Base-by-base conservation (phyloP, 2,329 filamentous ascomycete genomes). In the Teratosphaeria viscida region DNA sequence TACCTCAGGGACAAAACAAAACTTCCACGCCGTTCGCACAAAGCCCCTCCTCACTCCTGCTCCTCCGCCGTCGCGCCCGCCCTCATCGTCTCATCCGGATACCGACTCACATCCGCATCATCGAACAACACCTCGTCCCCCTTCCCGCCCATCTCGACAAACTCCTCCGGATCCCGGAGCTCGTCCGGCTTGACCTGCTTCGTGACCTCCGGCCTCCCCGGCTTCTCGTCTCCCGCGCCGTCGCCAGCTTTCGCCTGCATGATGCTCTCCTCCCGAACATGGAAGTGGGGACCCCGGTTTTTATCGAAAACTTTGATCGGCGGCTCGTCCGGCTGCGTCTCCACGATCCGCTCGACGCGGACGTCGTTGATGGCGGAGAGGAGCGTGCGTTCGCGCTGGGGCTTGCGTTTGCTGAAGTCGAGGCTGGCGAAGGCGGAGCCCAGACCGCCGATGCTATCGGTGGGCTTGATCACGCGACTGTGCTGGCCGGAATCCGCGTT, bases 391-490 rank as follows among this genome's bases (percentile, higher is more conserved):
- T 97, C 89, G 14, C 94, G 85, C 29, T 82, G 78, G 0, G 90
- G 76, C 63, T 92, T 94, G 64, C 92, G 85, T 67, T 87, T 88
- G 29, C 87, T 85, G 71, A 99, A 92, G 66, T 94, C 90, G 10
- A 99, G 81, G 11, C 84, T 82, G 27, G 85, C 85, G 66, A 99
- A 83, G 35, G 89, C 91, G n/a, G 89, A 89, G 0, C 94, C 92
- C 26, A 99, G 81, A 5, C 92, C 92, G 69, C 95, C 91, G 16
- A 92, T 96, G 75, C 91, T 96, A 76, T 96, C 92, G 62, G 85
- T 86, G 34, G 67, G 60, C 54, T 65, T 71, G 59, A 70, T 61
- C 58, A 59, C 26, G 53, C 26, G 47, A 32, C n/a, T n/a, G 16
- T 54, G 12, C 26, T 37, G 34, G 26, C 19, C 3, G 26, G 5